Conservation (phyloP, 192 early-diverging fungal genomes). For the Coemansia javaensis region DNA sequence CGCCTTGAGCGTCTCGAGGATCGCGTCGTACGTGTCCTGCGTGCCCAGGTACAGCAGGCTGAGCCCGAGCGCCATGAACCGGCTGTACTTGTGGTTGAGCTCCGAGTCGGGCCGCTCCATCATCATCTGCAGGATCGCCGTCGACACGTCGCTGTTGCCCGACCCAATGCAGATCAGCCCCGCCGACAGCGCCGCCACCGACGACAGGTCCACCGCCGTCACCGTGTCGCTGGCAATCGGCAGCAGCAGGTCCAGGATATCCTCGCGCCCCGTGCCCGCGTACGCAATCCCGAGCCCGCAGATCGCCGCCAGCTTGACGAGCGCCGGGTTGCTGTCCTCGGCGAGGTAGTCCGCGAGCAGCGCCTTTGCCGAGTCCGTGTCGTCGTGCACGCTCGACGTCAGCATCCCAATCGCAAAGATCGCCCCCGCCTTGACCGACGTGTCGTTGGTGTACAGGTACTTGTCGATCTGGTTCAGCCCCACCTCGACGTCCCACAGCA, state of each 20-base stretch:
- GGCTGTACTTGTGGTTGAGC: constrained; percentile 80
- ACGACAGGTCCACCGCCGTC: constrained; percentile 83
- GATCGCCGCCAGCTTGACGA: constrained; percentile 74
- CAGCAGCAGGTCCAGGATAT: constrained; percentile 75
- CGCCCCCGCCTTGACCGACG: constrained; percentile 91
- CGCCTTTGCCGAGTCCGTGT: constrained; percentile 88
- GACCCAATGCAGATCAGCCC: constrained; percentile 92
- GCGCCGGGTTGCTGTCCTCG: constrained; percentile 49
- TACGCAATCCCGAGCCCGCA: constrained; percentile 93
- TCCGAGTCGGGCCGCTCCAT: constrained; percentile 88
- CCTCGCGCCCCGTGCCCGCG: constrained; percentile 82
- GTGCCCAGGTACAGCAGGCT: constrained; percentile 86
- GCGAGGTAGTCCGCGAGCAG: constrained; percentile 79
- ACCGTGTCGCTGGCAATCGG: constrained; percentile 76
- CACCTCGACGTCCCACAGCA: constrained; percentile 91
- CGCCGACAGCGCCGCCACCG: constrained; percentile 81
- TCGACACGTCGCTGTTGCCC: constrained; percentile 85
- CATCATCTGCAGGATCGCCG: constrained; percentile 87
- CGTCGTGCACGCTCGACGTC: constrained; percentile 82
- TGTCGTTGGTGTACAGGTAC: constrained; percentile 75
- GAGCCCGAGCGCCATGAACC: constrained; percentile 92
- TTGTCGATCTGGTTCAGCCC: constrained; percentile 92
- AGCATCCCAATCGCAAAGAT: constrained; percentile 91
- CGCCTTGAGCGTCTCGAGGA: constrained; percentile 89
- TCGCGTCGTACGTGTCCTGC: constrained; percentile 85